These are phyloP conservation scores for Debaryomycetaceae sp. DNA, from an alignment of 1,139 yeast genomes.

Conservation along the genomic window DNA sequence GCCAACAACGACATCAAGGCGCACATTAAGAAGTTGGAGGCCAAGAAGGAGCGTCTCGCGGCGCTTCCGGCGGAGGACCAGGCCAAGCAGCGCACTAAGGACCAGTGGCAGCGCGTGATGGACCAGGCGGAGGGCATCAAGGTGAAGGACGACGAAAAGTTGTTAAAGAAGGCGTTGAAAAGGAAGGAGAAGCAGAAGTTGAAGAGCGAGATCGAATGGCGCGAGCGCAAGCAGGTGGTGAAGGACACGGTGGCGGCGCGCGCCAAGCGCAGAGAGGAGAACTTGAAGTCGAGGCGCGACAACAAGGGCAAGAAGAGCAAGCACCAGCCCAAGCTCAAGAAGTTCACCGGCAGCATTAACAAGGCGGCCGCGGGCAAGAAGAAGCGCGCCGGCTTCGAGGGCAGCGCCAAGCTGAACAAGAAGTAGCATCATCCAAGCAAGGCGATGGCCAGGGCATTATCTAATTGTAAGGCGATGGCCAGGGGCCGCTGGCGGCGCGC, in stretches of 20 bases:
- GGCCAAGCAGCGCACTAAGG: conserved; percentile 59
- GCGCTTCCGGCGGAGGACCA: conserved; percentile 62
- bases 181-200: conserved; percentile 76
- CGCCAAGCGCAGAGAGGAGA: conserved; percentile 84
- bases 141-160: conserved; percentile 82
- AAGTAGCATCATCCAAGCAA: too few relatives aligned
- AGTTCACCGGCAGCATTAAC: conserved; percentile 56
- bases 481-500: too few relatives aligned
- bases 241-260: conserved; percentile 70
- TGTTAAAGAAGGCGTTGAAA: conserved; percentile 81
- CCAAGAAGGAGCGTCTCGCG: conserved; percentile 62
- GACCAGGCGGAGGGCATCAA: conserved; percentile 87
- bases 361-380: conserved; percentile 27
- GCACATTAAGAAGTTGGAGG: conserved; percentile 72
- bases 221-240: conserved; percentile 76
- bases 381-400: conserved; percentile 60
- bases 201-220: conserved; percentile 83
- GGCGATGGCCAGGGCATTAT: too few relatives aligned
- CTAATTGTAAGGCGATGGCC: too few relatives aligned
- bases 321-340: conserved; percentile 64
- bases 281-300: conserved; percentile 74
- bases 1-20: conserved; percentile 81
- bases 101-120: conserved; percentile 80
- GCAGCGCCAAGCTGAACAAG: conserved; percentile 40
- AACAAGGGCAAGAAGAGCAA: conserved; percentile 72